These are phyloP conservation scores for Anisogramma anomala DNA, from an alignment of 2,329 filamentous ascomycete genomes.

Conservation along the genomic window DNA sequence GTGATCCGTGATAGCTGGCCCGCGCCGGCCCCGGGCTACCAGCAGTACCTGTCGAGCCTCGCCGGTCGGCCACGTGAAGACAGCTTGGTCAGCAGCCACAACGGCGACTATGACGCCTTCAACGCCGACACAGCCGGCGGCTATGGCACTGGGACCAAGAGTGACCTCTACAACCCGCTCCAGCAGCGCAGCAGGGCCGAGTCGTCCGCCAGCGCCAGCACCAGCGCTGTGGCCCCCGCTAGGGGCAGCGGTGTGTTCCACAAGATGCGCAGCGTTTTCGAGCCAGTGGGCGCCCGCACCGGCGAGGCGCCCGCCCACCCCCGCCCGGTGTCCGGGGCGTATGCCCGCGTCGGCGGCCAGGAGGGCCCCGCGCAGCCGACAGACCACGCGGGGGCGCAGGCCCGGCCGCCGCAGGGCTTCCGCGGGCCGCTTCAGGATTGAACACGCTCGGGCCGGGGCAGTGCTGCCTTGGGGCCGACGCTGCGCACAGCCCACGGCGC, in stretches of 20 bases:
- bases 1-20: slow-evolving; percentile 24
- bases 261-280: slow-evolving; percentile 31
- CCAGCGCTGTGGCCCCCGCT: slow-evolving; percentile 3
- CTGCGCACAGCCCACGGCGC: not conserved
- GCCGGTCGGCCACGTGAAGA: slow-evolving; percentile 17
- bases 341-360: not conserved
- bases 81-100: slow-evolving; percentile 15
- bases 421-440: slow-evolving; percentile 18
- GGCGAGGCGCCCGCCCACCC: not conserved
- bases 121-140: slow-evolving; percentile 13
- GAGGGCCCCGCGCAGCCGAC: not conserved
- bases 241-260: slow-evolving; percentile 24
- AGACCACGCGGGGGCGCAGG: not conserved
- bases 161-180: slow-evolving; percentile 6
- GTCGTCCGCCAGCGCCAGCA: slow-evolving; percentile 4
- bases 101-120: slow-evolving; percentile 20
- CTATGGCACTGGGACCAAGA: slow-evolving; percentile 3
- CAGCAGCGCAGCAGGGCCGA: slow-evolving; percentile 9
- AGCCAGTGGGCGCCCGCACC: slow-evolving; percentile 16
- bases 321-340: slow-evolving; percentile 2
- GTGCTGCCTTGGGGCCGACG: slow-evolving; percentile 5
- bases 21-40: slow-evolving; percentile 11
- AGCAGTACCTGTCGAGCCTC: slow-evolving; percentile 6
- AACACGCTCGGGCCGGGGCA: slow-evolving; percentile 27
- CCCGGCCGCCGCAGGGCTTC: not conserved